These are phyloP conservation scores for Rhodotorula sp. DNA, from an alignment of 1,284 basidiomycete species.

Conservation along the genomic window DNA sequence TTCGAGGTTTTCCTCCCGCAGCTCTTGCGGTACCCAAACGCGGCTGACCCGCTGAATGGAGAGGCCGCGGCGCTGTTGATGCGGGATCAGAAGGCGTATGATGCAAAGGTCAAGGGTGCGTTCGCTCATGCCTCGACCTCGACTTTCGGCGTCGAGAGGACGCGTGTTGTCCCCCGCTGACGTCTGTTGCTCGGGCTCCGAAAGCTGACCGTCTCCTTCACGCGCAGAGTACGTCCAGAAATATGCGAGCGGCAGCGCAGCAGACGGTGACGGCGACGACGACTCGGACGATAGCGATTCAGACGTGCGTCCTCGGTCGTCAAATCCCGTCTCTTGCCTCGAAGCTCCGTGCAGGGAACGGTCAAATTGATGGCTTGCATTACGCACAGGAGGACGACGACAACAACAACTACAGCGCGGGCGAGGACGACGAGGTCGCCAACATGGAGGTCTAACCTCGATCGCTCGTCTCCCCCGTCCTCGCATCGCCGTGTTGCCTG, in stretches of 20 bases:
- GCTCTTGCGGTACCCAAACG: slow-evolving; percentile 93
- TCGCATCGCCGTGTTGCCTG: neutral
- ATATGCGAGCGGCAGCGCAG: slow-evolving; percentile 76
- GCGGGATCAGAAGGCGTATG: slow-evolving; percentile 94
- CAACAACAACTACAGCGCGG: slow-evolving; percentile 78
- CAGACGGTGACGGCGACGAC: slow-evolving; percentile 57
- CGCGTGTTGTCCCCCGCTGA: neutral
- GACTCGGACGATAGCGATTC: slow-evolving; percentile 60
- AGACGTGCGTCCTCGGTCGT: slow-evolving; percentile 53
- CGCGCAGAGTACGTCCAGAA: slow-evolving; percentile 75
- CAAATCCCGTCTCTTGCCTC: fast-evolving
- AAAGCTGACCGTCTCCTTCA: neutral
- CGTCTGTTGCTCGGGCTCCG: neutral
- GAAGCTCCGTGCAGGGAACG: too few relatives aligned
- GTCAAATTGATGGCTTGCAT: neutral
- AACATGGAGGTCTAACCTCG: slow-evolving; percentile 41
- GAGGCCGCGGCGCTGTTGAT: slow-evolving; percentile 95
- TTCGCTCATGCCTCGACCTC: neutral
- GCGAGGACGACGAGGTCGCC: slow-evolving; percentile 56
- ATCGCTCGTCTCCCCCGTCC: neutral
- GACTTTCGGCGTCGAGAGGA: neutral
- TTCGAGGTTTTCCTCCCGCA: slow-evolving; percentile 98
- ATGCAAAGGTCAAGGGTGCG: slow-evolving; percentile 82
- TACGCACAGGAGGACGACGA: slow-evolving; percentile 73
- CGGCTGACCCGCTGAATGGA: slow-evolving; percentile 94